Base-by-base conservation (phyloP, 1,284 basidiomycete species). In the Coniophora puteana region DNA sequence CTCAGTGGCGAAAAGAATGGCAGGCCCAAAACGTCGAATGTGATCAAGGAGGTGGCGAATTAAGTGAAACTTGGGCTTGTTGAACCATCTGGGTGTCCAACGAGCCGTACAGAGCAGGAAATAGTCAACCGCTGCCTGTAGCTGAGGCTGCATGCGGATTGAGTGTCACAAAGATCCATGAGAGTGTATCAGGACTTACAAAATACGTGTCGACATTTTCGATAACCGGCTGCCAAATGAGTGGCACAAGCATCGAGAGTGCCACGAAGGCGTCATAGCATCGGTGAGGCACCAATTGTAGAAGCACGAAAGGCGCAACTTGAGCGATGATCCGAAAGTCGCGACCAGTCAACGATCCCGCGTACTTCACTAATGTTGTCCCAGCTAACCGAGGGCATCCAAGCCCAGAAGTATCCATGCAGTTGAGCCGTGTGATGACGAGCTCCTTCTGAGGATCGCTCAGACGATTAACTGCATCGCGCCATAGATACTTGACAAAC, bases 401-500 rank as follows among this genome's bases (percentile, higher is more conserved):
- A 0, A 64, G 51, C 2, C 54, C 58, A 4, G 37, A 25, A 1
- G 53, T 41, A 33, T 59, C 49, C 4, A 65, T 17, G 16, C 44
- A 51, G 1, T 34, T 31, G 1, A 62, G 50, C 0, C 55, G 46
- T 1, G 54, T 49, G 5, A 33, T 50, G 0, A 66, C 40, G 0
- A 47, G 11, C 6, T 42, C 31, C 41, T 54, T 53, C 5, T 47
- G 20, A 51, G 51, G 6, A 4, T 38, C 23, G 25, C 44, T 52
- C 10, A 47, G 47, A 1, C 44, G 38, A 4, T 39, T 23, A 2
- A 67, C 51, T 38, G 52, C 48, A 43, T 65, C 59, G 0, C 58
- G 43, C 58, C 62, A 62, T 12, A 61, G 48, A 29, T 65, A 66
- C 40, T 66, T 66, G 11, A 63, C 50, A 23, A 62, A 45, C 0